Percentiles rank a stretch among this genome's conserved stretches.
Evolutionary conservation across 305 asterid genomes (phyloP).

Genomic region (Solanum hybrid): DNA sequence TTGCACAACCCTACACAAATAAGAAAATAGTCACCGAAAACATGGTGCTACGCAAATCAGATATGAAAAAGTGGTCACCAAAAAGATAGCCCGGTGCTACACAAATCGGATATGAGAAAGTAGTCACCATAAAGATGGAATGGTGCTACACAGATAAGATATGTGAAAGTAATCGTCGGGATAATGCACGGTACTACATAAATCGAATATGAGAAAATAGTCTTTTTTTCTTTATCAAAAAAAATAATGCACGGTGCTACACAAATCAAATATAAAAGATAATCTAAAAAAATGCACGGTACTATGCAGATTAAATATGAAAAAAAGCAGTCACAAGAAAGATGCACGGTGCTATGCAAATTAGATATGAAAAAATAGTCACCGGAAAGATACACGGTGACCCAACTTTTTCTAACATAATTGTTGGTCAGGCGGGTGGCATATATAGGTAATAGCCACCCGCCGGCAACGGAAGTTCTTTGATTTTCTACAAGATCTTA

Average conservation of each 20-base stretch:
- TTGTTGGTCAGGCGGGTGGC: neutral
- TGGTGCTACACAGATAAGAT: neutral
- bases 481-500: neutral
- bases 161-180: neutral
- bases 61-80: neutral
- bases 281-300: neutral
- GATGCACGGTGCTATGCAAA: neutral
- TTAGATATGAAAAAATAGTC: neutral
- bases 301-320: neutral
- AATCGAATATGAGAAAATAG: neutral
- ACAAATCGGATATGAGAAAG: neutral
- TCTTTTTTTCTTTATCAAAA: neutral
- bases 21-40: neutral
- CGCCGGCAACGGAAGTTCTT: neutral
- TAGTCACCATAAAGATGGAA: neutral
- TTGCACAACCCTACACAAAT: neutral
- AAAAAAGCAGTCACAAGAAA: neutral
- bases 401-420: neutral
- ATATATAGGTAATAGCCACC: neutral
- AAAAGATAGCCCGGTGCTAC: neutral
- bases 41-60: neutral
- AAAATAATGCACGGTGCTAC: neutral
- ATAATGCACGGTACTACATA: too few species aligned
- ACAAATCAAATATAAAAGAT: too few species aligned
- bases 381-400: neutral